These are phyloP conservation scores for Hypoxylon sp. DNA, from an alignment of 2,329 filamentous ascomycete genomes.

Conservation along the genomic window DNA sequence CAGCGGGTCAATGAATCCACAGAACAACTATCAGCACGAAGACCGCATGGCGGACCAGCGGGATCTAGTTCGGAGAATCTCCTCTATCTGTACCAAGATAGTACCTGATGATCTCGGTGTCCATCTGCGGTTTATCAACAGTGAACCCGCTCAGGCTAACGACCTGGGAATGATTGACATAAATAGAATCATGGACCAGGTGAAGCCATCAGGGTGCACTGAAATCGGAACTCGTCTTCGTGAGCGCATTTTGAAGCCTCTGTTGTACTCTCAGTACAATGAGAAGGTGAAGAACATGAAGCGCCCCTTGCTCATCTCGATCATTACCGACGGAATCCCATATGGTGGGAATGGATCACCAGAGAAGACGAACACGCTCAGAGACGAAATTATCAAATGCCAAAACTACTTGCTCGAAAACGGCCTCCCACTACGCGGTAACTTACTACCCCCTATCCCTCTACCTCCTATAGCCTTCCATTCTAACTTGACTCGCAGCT, in stretches of 20 bases:
- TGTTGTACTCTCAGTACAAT: slow-evolving; percentile 33
- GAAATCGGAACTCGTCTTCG: slow-evolving; percentile 37
- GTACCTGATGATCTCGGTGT: slow-evolving; percentile 41
- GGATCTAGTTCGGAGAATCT: slow-evolving; percentile 31
- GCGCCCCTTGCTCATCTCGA: slow-evolving; percentile 35
- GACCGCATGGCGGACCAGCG: slow-evolving; percentile 36
- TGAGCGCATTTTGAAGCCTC: slow-evolving; percentile 34
- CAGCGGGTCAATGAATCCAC: slow-evolving; percentile 36
- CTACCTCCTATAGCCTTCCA: background rate
- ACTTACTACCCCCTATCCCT: background rate
- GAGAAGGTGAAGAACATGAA: slow-evolving; percentile 27
- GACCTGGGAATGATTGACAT: slow-evolving; percentile 25
- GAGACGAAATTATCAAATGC: slow-evolving; percentile 34
- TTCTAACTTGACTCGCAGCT: slow-evolving; percentile 28
- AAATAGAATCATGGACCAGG: slow-evolving; percentile 20
- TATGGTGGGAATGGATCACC: slow-evolving; percentile 21
- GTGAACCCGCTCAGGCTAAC: slow-evolving; percentile 4
- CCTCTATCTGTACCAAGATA: slow-evolving; percentile 34
- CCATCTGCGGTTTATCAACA: slow-evolving; percentile 39
- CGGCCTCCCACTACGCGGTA: slow-evolving; percentile 34
- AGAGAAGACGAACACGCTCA: slow-evolving; percentile 30
- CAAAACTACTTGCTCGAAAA: slow-evolving; percentile 37
- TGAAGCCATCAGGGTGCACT: slow-evolving; percentile 28
- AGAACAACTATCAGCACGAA: slow-evolving; percentile 20
- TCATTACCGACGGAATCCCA: slow-evolving; percentile 40